Base-by-base conservation (phyloP, 208 protist genomes). In the Leishmania aethiopica region DNA sequence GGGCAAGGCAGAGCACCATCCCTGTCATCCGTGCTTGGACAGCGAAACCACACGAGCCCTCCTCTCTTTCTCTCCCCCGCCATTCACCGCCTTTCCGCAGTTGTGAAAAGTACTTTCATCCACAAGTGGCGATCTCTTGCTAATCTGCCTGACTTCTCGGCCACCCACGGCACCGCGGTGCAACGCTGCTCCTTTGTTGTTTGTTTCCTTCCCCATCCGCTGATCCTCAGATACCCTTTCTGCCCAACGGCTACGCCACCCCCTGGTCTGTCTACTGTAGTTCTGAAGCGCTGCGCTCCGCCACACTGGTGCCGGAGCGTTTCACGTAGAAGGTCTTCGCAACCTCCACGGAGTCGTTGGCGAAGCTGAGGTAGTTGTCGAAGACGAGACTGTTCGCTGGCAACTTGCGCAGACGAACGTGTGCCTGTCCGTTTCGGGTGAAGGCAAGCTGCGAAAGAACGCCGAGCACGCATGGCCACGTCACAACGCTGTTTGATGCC, bases 301-400 rank as follows among this genome's bases (percentile, higher is more conserved):
- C 71, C 55, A 90, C 70, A 40, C 64, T 74, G 15, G 84, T 76
- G 22, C 82, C 86, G 0, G 81, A 69, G 47, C 84, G 57, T 37
- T 84, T 87, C 11, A 80, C 79, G 47, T 89, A 87, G 70, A 88
- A 92, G 15, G 70, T 81, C 51, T 74, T 75, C 32, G 77, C 67
- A 19, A 89, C 86, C 25, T 84, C 76, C 57, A 86, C 86, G 8
- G 78, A 79, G 64, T 90, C 77, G 75, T 87, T 82, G 32, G 51
- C 57, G 53, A 94, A 94, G 47, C 77, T 82, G 15, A 85, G 83
- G 74, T 90, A 90, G 77, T 92, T 93, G n/a, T 87, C 74, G 67
- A 91, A 94, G 42, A 88, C 87, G n/a, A 79, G 83, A 82, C 83
- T 91, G 35, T 76, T 81, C 32, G 32, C 69, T 40, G 82, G 81